Percentiles rank a stretch among this genome's conserved stretches.
Evolutionary conservation across 1,139 yeast species (phyloP).

Genomic region (Saccharomyces hybrid): DNA sequence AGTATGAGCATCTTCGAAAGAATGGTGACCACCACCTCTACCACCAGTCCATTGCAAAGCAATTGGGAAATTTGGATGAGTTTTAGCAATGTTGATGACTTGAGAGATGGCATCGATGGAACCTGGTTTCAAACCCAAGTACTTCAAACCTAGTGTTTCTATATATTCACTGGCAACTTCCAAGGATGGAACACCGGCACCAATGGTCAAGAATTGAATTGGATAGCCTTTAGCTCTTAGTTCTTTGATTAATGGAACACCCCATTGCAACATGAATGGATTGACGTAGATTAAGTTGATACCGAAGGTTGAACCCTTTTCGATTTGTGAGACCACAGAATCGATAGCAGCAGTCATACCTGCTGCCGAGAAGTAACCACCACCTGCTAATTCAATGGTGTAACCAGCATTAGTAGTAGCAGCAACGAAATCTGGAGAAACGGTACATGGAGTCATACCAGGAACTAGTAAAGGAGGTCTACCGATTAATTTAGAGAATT

Average conservation of each 20-base stretch:
- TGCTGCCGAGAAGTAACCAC: slow-evolving; percentile 81
- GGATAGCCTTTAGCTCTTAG: slow-evolving; percentile 91
- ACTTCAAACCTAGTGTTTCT: slow-evolving; percentile 84
- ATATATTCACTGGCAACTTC: slow-evolving; percentile 97
- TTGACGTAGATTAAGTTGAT: slow-evolving; percentile 89
- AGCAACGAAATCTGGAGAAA: slow-evolving; percentile 86
- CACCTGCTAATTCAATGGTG: slow-evolving; percentile 97
- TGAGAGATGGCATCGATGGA: slow-evolving; percentile 87
- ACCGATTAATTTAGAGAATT: slow-evolving; percentile 85
- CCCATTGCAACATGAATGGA: slow-evolving; percentile 98
- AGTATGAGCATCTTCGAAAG: slow-evolving; percentile 97
- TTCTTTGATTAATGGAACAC: slow-evolving; percentile 87
- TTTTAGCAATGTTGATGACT: slow-evolving; percentile 84
- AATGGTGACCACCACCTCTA: slow-evolving; percentile 99
- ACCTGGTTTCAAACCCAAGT: slow-evolving; percentile 96
- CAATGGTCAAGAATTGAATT: slow-evolving; percentile 89
- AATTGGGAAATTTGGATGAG: slow-evolving; percentile 93
- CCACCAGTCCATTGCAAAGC: slow-evolving; percentile 99
- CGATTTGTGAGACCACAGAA: slow-evolving; percentile 53
- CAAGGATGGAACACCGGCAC: slow-evolving; percentile 98
- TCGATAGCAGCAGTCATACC: slow-evolving; percentile 71
- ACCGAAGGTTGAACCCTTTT: slow-evolving; percentile 86
- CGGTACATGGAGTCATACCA: slow-evolving; percentile 99
- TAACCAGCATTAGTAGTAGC: slow-evolving; percentile 94
- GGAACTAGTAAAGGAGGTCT: slow-evolving; percentile 97